Evolutionary conservation across 1,284 basidiomycete genomes (phyloP), one percentile per base, ranked within the genome.

Genomic region (Sporisorium exsertum): DNA sequence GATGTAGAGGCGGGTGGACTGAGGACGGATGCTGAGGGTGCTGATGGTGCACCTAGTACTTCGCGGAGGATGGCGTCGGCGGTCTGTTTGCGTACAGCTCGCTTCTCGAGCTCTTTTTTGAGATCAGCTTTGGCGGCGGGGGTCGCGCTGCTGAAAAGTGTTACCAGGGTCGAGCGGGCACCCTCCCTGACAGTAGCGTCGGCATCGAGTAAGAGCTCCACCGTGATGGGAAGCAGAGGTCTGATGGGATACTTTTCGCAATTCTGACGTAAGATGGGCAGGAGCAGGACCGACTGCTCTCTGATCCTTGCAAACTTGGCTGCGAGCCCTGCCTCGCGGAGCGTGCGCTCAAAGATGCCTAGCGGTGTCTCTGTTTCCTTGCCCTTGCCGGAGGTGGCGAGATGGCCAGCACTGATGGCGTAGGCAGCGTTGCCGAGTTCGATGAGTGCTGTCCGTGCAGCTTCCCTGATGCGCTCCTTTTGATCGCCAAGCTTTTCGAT

Each of bases 151-250:
- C 93, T 91, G 81, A 97, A 95, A 49, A 99, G 89, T 68, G 92
- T 90, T 16, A 97, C 89, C 52, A 95, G 89, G 0, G 94, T 92
- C 79, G 90, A 88, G 56, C 91, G 89, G 1, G 96, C 92, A 80
- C 91, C 92, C 64, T 94, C 92, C 42, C 97, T 91, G 53, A 99
- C 96, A 74, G 90, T 90, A 5, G 92, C 90, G 83, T 99, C 96
- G 1, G 91, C 91, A 86, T 99, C 95, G 86, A 97, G 93, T 24
- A 99, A 88, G 46, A 91, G 88, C 60, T 91, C 92, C 18, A 98
- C 93, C 49, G 99, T 90, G 24, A 89, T 87, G 0, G 92, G 87
- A 32, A 97, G 89, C 86, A 93, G 96, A 2, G 93, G 90, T 56
- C 92, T 90, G 51, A 99, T 89, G 15, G 94, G 94, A 74, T 97